phyloP scores from a whole-genome alignment of 192 early-diverging fungal genomes.

The Coemansia sp. region DNA sequence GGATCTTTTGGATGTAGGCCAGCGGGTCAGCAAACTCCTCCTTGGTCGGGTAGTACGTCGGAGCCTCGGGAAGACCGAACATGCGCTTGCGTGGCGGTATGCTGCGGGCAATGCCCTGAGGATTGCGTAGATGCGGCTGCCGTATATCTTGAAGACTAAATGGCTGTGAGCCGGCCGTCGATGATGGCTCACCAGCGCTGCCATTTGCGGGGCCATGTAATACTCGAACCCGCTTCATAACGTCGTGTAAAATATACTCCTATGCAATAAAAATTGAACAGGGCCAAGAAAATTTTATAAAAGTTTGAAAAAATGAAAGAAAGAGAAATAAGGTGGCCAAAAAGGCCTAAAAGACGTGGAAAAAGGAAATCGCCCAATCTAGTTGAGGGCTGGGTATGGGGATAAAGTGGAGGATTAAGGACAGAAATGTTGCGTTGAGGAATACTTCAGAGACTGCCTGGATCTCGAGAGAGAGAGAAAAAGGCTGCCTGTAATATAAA shows the following conservation, averaged over 20 bases:
- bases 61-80: constrained; percentile 77
- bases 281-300: neutral
- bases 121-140: constrained; percentile 23
- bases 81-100: constrained; percentile 47
- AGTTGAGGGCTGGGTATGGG: neutral
- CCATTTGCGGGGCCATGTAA: constrained; percentile 23
- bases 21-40: constrained; percentile 87
- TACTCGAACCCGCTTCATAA: constrained; percentile 50
- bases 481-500: neutral
- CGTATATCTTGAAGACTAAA: constrained; percentile 44
- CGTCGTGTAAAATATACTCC: neutral
- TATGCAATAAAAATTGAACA: neutral
- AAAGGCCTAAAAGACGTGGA: neutral
- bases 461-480: neutral
- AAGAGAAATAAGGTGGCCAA: neutral
- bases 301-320: neutral
- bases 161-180: constrained; percentile 4
- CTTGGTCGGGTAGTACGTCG: constrained; percentile 77
- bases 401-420: neutral
- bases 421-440: neutral
- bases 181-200: constrained; percentile 1
- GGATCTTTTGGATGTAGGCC: constrained; percentile 81
- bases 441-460: neutral
- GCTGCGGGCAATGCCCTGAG: constrained; percentile 35
- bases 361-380: neutral